A percentile compares a stretch with the other conserved stretches of the same genome.
phyloP scores from a whole-genome alignment of 306 rosid genomes.

The Trichosanthes truncata region DNA sequence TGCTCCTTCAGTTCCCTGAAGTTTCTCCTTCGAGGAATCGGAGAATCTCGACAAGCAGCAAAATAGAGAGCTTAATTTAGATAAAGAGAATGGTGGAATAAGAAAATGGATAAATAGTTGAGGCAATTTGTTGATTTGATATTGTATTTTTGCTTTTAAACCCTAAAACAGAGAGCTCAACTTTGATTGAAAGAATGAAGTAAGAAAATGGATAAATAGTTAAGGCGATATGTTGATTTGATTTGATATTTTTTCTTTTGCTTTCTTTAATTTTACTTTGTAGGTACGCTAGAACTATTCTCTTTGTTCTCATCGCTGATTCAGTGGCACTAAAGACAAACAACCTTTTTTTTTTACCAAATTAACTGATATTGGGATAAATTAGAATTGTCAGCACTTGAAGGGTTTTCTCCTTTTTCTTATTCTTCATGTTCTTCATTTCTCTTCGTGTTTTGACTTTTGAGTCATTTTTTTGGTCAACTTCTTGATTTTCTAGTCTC shows the following conservation, averaged over 20 bases:
- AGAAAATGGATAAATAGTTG: too few relatives aligned
- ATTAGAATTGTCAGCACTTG: not conserved
- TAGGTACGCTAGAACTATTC: not conserved
- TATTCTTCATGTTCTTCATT: not conserved
- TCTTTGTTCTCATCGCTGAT: not conserved
- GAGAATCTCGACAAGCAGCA: too few relatives aligned
- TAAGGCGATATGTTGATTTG: not conserved
- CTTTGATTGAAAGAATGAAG: not conserved
- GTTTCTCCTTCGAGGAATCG: too few relatives aligned
- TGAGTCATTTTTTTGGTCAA: not conserved
- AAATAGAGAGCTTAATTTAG: too few relatives aligned
- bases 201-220: not conserved
- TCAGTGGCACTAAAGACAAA: conserved; percentile 7
- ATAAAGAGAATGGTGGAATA: too few relatives aligned
- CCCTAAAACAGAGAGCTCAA: not conserved
- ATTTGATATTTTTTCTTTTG: not conserved
- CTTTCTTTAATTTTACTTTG: not conserved
- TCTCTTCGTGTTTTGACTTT: not conserved
- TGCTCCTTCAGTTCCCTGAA: too few relatives aligned
- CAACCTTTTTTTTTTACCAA: not conserved
- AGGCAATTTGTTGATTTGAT: too few relatives aligned
- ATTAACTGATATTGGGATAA: not conserved
- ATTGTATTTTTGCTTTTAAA: too few relatives aligned
- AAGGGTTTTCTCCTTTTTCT: not conserved
- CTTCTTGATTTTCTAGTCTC: not conserved